Evolutionary conservation across 106 monocot species (phyloP), one percentile per base, ranked within the genome.

Genomic region (Agapanthus africanus): DNA sequence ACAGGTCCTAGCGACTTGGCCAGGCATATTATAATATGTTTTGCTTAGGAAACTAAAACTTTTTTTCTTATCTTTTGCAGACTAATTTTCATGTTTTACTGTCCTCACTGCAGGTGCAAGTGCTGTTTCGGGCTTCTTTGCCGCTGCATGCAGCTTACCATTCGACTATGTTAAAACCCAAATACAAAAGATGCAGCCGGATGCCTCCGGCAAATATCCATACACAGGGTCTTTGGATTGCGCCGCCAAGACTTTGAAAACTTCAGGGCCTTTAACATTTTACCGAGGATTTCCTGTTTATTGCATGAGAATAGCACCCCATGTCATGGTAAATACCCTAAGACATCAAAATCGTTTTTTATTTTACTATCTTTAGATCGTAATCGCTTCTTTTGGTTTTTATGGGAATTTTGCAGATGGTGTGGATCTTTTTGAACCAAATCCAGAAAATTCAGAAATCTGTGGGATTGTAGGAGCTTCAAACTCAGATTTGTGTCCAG

Each of bases 211-310:
- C 10, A 93, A 93, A 66, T 93, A 86, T 65, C 93, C 93, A 31
- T 93, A 93, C 50, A 78, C 79, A 3, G 93, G 89, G 18, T 82
- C 93, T 34, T 33, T 89, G 59, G 93, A 93, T 40, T 93, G 93
- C 62, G 82, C 86, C 7, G 0, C 87, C 16, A 79, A 93, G 69
- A 93, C 93, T 18, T 64, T 93, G 3, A 93, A 82, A 50, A 71
- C 66, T 33, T 80, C 83, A 14, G 93, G 93, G 4, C 93, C 90
- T 38, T 76, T 84, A 46, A 89, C 79, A 47, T 86, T 93, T 49
- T 93, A 90, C 76, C 84, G 77, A 31, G 93, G 93, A 28, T 93
- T 93, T 77, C 93, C 93, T 51, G 86, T 93, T 10, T 90, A 87
- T 71, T 90, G 86, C 62, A 73, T 90, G 65, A 83, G 90, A 67